phyloP scores from a whole-genome alignment of 805 yeast species.

The Yarrowia sp. region DNA sequence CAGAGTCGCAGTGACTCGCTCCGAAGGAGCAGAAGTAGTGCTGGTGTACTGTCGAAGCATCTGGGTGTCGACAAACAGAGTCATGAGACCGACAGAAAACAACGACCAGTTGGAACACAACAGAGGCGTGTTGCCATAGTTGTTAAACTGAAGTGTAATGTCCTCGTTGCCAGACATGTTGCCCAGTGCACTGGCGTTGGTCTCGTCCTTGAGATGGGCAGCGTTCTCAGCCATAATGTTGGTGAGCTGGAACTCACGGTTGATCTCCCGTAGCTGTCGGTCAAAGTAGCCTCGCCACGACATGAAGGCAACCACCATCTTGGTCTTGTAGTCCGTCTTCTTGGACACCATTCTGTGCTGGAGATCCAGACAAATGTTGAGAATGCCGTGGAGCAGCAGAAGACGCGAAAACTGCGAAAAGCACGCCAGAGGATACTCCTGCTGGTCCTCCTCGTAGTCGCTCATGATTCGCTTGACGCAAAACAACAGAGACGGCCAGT shows the following conservation, averaged over 20 bases:
- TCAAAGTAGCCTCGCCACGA: slow-evolving; percentile 43
- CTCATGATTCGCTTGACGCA: slow-evolving; percentile 37
- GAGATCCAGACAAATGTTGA: slow-evolving; percentile 39
- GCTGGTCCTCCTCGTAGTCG: slow-evolving; percentile 36
- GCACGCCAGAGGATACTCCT: slow-evolving; percentile 38
- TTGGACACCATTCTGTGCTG: slow-evolving; percentile 39
- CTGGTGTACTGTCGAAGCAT: slow-evolving; percentile 31
- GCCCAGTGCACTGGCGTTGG: slow-evolving; percentile 25
- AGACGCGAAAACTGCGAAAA: slow-evolving; percentile 42
- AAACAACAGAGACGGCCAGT: slow-evolving; percentile 40
- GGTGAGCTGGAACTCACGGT: slow-evolving; percentile 25
- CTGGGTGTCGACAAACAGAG: slow-evolving; percentile 34
- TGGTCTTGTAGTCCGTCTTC: slow-evolving; percentile 36
- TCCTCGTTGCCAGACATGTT: slow-evolving; percentile 28
- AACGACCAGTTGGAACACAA: slow-evolving; percentile 35
- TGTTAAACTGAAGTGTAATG: slow-evolving; percentile 27
- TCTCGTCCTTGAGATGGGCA: slow-evolving; percentile 1
- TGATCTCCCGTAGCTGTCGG: slow-evolving; percentile 35
- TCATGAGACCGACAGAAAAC: slow-evolving; percentile 33
- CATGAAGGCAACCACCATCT: slow-evolving; percentile 38
- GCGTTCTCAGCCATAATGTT: slow-evolving; percentile 18
- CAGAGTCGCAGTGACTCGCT: slow-evolving; percentile 28
- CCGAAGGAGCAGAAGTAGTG: slow-evolving; percentile 25
- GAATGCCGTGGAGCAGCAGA: slow-evolving; percentile 42
- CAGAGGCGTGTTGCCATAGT: slow-evolving; percentile 31